Conservation (phyloP, 2,329 filamentous ascomycete species). For the Alternaria metachromatica region DNA sequence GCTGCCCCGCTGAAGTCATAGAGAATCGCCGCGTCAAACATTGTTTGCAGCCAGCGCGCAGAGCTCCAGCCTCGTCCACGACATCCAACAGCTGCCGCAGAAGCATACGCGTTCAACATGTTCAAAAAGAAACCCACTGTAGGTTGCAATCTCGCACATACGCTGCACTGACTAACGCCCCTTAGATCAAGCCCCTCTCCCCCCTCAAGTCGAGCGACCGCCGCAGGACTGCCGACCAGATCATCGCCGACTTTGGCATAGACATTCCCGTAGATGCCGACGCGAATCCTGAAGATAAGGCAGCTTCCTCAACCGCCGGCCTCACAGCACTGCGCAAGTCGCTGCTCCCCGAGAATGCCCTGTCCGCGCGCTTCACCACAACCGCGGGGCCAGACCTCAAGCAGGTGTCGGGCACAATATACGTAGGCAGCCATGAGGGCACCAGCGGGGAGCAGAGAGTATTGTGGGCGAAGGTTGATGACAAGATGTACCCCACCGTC, state of each 20-base stretch:
- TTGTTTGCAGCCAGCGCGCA: neutral
- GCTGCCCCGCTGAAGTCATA: conserved; percentile 25
- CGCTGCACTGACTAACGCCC: conserved; percentile 10
- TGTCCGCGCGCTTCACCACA: conserved; percentile 69
- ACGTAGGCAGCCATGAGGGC: conserved; percentile 64
- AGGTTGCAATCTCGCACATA: conserved; percentile 6
- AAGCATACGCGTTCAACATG: conserved; percentile 50
- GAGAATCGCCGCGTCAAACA: neutral
- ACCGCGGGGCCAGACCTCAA: conserved; percentile 68
- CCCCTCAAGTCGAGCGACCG: conserved; percentile 72
- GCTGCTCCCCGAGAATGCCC: conserved; percentile 67
- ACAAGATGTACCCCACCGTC: conserved; percentile 63
- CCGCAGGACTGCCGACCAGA: conserved; percentile 70
- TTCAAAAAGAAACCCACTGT: conserved; percentile 70
- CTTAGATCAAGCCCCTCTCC: conserved; percentile 70
- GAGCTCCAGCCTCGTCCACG: neutral
- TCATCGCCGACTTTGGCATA: conserved; percentile 68
- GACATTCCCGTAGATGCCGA: conserved; percentile 49
- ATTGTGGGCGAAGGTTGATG: conserved; percentile 69
- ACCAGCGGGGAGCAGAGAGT: conserved; percentile 63
- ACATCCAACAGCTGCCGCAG: neutral
- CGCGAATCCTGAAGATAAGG: conserved; percentile 52
- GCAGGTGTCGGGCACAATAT: conserved; percentile 68
- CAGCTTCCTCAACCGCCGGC: conserved; percentile 49
- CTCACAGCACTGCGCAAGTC: conserved; percentile 63